These are phyloP conservation scores for Rubroshorea leprosula DNA, from an alignment of 345 rosid species.

Conservation along the genomic window DNA sequence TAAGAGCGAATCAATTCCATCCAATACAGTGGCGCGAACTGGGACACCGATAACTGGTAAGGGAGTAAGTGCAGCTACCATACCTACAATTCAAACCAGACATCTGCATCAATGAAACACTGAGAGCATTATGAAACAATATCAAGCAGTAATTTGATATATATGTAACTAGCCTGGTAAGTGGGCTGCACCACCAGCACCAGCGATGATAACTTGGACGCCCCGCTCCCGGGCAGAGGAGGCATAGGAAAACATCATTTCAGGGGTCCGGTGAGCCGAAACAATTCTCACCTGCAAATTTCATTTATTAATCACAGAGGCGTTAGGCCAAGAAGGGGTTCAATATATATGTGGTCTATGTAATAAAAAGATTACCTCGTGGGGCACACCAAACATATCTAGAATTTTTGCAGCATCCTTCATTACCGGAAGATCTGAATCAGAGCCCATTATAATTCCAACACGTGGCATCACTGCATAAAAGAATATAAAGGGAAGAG, in stretches of 20 bases:
- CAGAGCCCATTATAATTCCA: slow-evolving; percentile 95
- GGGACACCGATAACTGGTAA: slow-evolving; percentile 91
- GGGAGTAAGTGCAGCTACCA: slow-evolving; percentile 94
- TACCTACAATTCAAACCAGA: slow-evolving; percentile 42
- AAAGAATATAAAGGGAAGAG: slow-evolving; percentile 9
- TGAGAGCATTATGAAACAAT: neutral
- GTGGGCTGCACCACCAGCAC: slow-evolving; percentile 99
- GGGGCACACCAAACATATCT: slow-evolving; percentile 55
- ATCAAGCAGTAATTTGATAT: neutral
- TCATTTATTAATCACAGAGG: neutral
- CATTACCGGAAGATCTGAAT: slow-evolving; percentile 95
- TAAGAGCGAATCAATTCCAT: slow-evolving; percentile 87
- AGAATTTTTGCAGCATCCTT: slow-evolving; percentile 82
- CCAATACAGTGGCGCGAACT: slow-evolving; percentile 75
- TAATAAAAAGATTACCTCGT: slow-evolving; percentile 46
- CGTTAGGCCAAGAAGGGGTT: neutral
- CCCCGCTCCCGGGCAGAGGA: slow-evolving; percentile 62
- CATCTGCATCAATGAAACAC: neutral
- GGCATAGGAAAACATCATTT: slow-evolving; percentile 83
- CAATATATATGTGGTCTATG: too few species aligned
- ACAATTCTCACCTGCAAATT: slow-evolving; percentile 63
- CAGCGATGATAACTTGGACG: slow-evolving; percentile 79
- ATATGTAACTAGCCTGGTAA: slow-evolving; percentile 57
- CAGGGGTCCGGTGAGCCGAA: slow-evolving; percentile 93
- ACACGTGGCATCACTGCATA: slow-evolving; percentile 62